Evolutionary conservation across 805 yeast genomes (phyloP), one percentile per base, ranked within the genome.

Genomic region (Yamadazyma tumulicola): DNA sequence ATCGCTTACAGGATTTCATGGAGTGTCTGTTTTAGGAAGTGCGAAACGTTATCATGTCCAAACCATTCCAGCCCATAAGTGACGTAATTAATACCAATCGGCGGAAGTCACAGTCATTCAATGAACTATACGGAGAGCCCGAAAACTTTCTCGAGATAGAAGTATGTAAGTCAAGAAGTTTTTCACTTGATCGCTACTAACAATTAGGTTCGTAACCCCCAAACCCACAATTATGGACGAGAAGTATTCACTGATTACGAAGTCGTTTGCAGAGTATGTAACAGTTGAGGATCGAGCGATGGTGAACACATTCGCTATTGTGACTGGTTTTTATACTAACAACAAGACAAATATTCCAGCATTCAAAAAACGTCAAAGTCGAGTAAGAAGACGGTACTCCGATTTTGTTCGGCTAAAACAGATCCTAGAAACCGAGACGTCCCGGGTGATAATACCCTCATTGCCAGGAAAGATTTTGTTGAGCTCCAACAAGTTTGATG

Each of bases 101-200:
- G 38, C 57, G 24, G 37, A 60, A 59, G 32, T 57, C 49, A 40
- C 91, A 83, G 56, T 72, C 86, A 3, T 81, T 80, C 55, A 84
- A 77, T 43, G 95, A 87, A 49, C 72, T 85, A 27, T 93, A 93
- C 53, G 96, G 94, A 0, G 95, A 85, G 49, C 97, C 97, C 0
- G 97, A 93, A 58, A 86, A 87, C 61, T 86, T 88, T 52, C 71
- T 91, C 26, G 98, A 91, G 60, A 79, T 93, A 22, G 97, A 89
- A 57, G 95, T 88, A 39, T 22, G 47, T 43, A 12, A 7, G n/a
- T 9, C 9, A 24, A 12, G 9, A 16, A 23, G 13, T 13, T 19
- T 8, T 7, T 12, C n/a, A 8, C 23, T 24, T 24, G 8, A 24
- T 8, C 8, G 27, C 21, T 34, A 46, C 61, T 54, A 55, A 54